These are phyloP conservation scores for Nakazawaea pomicola DNA, from an alignment of 805 yeast species.

Conservation along the genomic window DNA sequence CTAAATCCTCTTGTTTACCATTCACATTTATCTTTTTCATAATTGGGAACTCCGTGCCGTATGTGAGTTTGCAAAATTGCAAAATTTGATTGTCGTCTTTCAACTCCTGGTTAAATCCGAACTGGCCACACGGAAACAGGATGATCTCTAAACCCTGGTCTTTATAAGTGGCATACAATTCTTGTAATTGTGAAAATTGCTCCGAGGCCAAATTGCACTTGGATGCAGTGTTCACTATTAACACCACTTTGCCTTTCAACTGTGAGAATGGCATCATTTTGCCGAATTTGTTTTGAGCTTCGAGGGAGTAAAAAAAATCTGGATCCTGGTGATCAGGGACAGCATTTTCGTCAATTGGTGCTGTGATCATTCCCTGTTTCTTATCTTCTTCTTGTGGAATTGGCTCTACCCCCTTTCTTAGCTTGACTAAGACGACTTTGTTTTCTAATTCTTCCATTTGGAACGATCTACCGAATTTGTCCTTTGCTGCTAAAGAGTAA, in stretches of 20 bases:
- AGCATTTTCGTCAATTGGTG: background rate
- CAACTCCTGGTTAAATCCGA: conserved; percentile 61
- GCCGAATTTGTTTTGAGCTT: conserved; percentile 55
- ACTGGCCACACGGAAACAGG: conserved; percentile 83
- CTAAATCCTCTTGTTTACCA: conserved; percentile 68
- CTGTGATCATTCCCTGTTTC: background rate
- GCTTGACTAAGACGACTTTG: conserved; percentile 7
- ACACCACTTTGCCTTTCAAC: conserved; percentile 75
- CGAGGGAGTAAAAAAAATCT: conserved; percentile 53
- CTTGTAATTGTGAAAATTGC: conserved; percentile 59
- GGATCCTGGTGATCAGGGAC: background rate
- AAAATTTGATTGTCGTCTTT: conserved; percentile 54
- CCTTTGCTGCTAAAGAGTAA: conserved; percentile 4
- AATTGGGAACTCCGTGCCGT: conserved; percentile 79
- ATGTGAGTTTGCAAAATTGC: conserved; percentile 60
- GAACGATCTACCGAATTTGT: conserved; percentile 7
- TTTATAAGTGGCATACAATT: conserved; percentile 49
- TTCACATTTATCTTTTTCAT: conserved; percentile 75
- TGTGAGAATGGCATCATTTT: conserved; percentile 52
- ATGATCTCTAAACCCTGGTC: conserved; percentile 52
- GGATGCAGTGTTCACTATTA: conserved; percentile 32
- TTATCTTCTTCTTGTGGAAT: background rate
- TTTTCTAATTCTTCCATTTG: conserved; percentile 6
- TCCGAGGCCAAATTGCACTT: conserved; percentile 44
- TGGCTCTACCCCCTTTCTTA: background rate